Evolutionary conservation across 768 basidiomycete genomes (phyloP).

Genomic region (Trametes maxima): DNA sequence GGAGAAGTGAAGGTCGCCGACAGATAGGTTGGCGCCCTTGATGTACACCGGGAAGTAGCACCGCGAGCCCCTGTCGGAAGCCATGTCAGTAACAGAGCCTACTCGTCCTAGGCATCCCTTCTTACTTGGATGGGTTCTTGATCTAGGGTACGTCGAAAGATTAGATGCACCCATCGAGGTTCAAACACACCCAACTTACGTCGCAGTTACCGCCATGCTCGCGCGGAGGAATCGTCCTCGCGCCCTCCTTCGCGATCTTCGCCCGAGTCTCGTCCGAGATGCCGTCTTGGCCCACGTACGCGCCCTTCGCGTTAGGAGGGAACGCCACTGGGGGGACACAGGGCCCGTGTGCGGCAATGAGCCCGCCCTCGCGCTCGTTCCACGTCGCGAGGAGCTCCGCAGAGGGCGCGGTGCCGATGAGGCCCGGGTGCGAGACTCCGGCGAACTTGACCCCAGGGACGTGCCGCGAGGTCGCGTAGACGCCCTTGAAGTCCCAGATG

Average conservation of each 20-base stretch:
- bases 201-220: conserved; percentile 83
- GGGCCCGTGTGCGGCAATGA: conserved; percentile 55
- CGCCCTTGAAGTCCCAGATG: conserved; percentile 78
- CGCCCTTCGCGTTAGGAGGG: conserved; percentile 58
- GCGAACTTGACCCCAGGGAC: conserved; percentile 81
- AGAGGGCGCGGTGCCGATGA: conserved; percentile 78
- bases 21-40: conserved; percentile 73
- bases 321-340: conserved; percentile 68
- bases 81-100: not conserved
- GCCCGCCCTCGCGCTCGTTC: conserved; percentile 69
- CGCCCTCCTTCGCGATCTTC: conserved; percentile 66
- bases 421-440: conserved; percentile 74
- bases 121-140: conserved; percentile 68
- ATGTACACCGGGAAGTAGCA: conserved; percentile 81
- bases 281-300: conserved; percentile 68
- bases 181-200: conserved; percentile 39
- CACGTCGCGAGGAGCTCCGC: conserved; percentile 71
- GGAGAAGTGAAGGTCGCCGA: conserved; percentile 80
- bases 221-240: conserved; percentile 73
- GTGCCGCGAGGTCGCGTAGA: conserved; percentile 74
- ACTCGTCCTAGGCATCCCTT: not conserved
- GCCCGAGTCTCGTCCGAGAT: conserved; percentile 46
- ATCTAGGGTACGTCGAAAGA: conserved; percentile 46
- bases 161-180: not conserved
- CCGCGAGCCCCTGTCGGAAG: conserved; percentile 53